Conservation (phyloP, 1,284 basidiomycete species). For the Ganoderma boninense region DNA sequence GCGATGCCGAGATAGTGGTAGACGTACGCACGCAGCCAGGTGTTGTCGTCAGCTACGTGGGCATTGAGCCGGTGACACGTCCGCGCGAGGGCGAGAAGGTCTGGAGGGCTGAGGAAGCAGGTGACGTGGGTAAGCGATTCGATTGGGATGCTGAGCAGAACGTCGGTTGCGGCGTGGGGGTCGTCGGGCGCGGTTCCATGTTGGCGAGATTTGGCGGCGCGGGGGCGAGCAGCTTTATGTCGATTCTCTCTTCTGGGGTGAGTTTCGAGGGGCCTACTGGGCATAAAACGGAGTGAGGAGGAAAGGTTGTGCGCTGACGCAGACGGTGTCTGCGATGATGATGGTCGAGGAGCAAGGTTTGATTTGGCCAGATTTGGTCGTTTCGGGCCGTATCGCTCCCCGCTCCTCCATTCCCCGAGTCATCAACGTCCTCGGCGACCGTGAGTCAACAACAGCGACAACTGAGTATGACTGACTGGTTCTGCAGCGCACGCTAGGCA, state of each 20-base stretch:
- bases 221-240: conserved; percentile 36
- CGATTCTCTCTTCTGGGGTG: conserved; percentile 43
- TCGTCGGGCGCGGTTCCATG: conserved; percentile 53
- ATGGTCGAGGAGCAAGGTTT: conserved; percentile 36
- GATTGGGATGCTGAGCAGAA: conserved; percentile 65
- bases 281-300: conserved; percentile 57
- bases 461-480: background rate
- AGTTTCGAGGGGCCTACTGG: conserved; percentile 52
- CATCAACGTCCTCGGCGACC: conserved; percentile 22
- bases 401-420: conserved; percentile 25
- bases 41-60: conserved; percentile 82
- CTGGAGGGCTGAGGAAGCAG: conserved; percentile 74
- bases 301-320: conserved; percentile 32
- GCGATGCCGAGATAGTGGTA: conserved; percentile 73
- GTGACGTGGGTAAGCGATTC: conserved; percentile 85
- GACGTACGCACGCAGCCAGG: conserved; percentile 85
- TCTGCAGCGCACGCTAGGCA: background rate
- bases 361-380: conserved; percentile 31
- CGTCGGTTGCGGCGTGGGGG: conserved; percentile 28
- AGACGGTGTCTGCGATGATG: conserved; percentile 43
- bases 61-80: conserved; percentile 65
- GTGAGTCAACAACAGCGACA: background rate
- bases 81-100: conserved; percentile 65
- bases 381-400: conserved; percentile 9
- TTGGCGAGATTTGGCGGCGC: conserved; percentile 46